Evolutionary conservation across 495 filamentous ascomycete genomes (phyloP).

Genomic region (Aspergillus hancockii): DNA sequence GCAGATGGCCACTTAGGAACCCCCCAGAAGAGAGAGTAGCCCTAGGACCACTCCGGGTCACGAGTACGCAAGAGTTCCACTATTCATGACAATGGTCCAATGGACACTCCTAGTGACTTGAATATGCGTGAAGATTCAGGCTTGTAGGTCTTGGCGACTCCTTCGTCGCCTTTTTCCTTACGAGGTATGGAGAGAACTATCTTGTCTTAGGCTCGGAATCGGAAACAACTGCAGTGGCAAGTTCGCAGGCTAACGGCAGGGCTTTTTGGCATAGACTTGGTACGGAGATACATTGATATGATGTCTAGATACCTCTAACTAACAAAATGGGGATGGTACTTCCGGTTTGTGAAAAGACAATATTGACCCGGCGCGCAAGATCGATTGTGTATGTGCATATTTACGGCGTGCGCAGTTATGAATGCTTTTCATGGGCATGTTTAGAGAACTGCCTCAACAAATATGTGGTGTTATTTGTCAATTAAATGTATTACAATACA

Average conservation of each 20-base stretch:
- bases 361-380: background rate
- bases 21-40: background rate
- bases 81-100: background rate
- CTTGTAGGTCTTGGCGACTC: slow-evolving; percentile 3
- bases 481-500: background rate
- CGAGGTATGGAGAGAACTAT: background rate
- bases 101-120: background rate
- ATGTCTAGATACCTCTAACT: background rate
- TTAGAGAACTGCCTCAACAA: background rate
- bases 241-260: background rate
- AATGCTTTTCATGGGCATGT: background rate
- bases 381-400: background rate
- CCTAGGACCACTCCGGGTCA: background rate
- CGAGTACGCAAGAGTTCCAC: background rate
- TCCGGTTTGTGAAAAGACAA: no score
- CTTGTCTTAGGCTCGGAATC: background rate
- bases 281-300: background rate
- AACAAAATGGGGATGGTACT: background rate
- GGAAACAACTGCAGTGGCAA: background rate
- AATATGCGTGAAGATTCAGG: slow-evolving; percentile 1
- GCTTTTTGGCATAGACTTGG: background rate
- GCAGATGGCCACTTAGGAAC: background rate
- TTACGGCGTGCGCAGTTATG: background rate
- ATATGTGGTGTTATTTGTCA: background rate
- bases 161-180: slow-evolving; percentile 2